Base-by-base conservation (phyloP, 2,329 filamentous ascomycete species). In the Diaporthe longicolla region DNA sequence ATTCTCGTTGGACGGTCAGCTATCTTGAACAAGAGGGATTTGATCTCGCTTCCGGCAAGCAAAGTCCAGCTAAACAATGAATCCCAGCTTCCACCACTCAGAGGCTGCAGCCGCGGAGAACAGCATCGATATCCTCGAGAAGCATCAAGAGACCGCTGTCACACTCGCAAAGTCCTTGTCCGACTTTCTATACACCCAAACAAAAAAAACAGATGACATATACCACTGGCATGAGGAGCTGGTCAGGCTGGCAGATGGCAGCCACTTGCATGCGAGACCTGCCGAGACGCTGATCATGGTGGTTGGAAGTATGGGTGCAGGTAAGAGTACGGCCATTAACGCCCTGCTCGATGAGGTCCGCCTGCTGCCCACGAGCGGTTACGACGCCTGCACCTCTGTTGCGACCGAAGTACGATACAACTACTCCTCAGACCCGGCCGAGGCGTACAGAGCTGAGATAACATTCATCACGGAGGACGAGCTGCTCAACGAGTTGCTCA, bases 261-360 rank as follows among this genome's bases (percentile, higher is more conserved):
- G n/a, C 21, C 32, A 50, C 21, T 7, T 50, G 9, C 8, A 52
- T 4, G 21, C 6, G 21, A 35, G 5, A 26, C 21, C 29, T 13
- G 9, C 45, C 7, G 63, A 66, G 63, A 66, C 45, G 1, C 7
- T 52, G 13, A 37, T 66, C 29, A 37, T 26, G 29, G 87, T 92
- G 2, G 86, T 91, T 4, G 90, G 90, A 1, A 89, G 88, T 69
- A 92, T 90, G 0, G 90, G 90, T 0, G 88, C 88, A 7, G 90
- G 90, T 0, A 92, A 92, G 77, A 89, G 86, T 13, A 89, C 87
- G 13, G 83, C 92, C 0, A 91, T 92, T 79, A 92, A 91, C 77
- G 90, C 90, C 1, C 79, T 92, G 48, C 82, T 92, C 1, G 89
- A 91, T 43, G 89, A 92, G 77, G 1, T 17, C 15, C 17, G 85